phyloP scores from a whole-genome alignment of 495 filamentous ascomycete species.

The Venustampulla echinocandica region DNA sequence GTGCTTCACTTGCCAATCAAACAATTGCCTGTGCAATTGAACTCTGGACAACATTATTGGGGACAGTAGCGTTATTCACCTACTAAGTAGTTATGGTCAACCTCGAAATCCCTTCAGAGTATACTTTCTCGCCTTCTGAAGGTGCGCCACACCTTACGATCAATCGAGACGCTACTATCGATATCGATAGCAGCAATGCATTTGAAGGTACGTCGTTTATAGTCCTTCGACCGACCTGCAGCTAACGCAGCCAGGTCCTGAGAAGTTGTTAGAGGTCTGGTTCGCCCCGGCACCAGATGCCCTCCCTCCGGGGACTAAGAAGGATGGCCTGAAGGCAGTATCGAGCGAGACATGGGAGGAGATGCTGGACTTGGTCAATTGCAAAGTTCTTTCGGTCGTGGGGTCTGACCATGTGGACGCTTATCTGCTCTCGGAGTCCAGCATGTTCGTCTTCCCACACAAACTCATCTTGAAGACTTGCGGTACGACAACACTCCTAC shows the following conservation, averaged over 20 bases:
- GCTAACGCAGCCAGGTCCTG: slow-evolving; percentile 53
- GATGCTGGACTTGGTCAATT: slow-evolving; percentile 96
- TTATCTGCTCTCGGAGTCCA: slow-evolving; percentile 95
- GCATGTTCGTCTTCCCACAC: slow-evolving; percentile 99
- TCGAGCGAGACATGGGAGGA: slow-evolving; percentile 79
- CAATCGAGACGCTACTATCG: slow-evolving; percentile 89
- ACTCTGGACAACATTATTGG: too few species aligned
- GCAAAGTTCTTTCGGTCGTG: slow-evolving; percentile 92
- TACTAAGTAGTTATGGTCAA: slow-evolving; percentile 64
- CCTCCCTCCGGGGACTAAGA: slow-evolving; percentile 59
- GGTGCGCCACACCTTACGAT: slow-evolving; percentile 86
- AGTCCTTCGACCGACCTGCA: background rate
- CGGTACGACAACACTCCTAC: slow-evolving; percentile 89
- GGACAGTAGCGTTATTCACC: background rate
- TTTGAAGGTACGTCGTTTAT: slow-evolving; percentile 66
- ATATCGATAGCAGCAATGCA: slow-evolving; percentile 91
- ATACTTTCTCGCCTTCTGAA: slow-evolving; percentile 70
- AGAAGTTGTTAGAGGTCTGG: slow-evolving; percentile 99
- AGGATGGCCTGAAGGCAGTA: slow-evolving; percentile 80
- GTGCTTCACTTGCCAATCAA: slow-evolving; percentile 39
- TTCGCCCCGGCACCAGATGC: slow-evolving; percentile 73
- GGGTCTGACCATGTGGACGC: slow-evolving; percentile 95
- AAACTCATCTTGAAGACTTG: slow-evolving; percentile 99
- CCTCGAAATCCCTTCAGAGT: slow-evolving; percentile 66
- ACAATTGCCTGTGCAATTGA: too few species aligned